Conservation (phyloP, 2,329 filamentous ascomycete species). For the Proliferodiscus dingleyae region DNA sequence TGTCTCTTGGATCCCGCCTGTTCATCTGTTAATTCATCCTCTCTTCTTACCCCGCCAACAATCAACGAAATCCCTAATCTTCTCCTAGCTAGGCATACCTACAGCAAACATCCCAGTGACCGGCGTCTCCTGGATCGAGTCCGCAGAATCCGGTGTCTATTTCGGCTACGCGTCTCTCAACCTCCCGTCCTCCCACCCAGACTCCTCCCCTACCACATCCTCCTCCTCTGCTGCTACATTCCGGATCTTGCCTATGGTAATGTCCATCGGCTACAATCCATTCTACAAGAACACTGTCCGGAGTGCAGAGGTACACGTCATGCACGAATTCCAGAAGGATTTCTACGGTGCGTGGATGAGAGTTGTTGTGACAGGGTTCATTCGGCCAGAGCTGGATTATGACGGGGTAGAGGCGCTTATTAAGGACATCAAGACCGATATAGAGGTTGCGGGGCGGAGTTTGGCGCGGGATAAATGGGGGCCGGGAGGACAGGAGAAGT, state of each 20-base stretch:
- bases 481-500: constrained; percentile 15
- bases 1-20: not conserved
- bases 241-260: constrained; percentile 75
- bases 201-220: constrained; percentile 15
- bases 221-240: constrained; percentile 22
- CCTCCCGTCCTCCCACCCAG: constrained; percentile 45
- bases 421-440: constrained; percentile 84
- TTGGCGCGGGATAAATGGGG: constrained; percentile 61
- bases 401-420: constrained; percentile 76
- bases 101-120: constrained; percentile 88
- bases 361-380: constrained; percentile 77
- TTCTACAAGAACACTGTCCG: constrained; percentile 91
- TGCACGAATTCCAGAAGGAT: constrained; percentile 70
- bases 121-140: constrained; percentile 55
- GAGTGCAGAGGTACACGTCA: constrained; percentile 84
- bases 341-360: constrained; percentile 84
- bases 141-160: constrained; percentile 77
- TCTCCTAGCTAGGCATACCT: constrained; percentile 88
- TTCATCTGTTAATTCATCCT: not conserved
- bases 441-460: constrained; percentile 72
- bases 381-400: constrained; percentile 87
- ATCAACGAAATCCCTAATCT: no score
- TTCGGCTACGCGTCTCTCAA: constrained; percentile 83
- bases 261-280: constrained; percentile 95
- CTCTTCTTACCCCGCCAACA: not conserved